Conservation (phyloP, 805 yeast genomes). For the Candida sakaeoensis region DNA sequence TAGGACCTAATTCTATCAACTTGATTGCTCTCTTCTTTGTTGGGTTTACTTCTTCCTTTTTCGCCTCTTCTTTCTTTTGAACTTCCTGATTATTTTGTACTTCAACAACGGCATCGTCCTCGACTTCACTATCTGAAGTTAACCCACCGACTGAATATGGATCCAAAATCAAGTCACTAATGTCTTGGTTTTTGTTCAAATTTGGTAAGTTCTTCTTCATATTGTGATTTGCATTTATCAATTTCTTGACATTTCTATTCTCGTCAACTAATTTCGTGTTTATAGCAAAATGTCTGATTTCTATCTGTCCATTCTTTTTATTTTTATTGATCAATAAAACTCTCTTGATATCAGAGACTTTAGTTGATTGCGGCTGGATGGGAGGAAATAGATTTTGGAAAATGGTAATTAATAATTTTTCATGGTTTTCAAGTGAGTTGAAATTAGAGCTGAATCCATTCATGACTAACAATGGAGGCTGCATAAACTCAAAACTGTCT, state of each 20-base stretch:
- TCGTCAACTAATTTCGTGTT: conserved; percentile 82
- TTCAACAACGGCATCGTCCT: conserved; percentile 82
- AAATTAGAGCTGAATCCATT: conserved; percentile 78
- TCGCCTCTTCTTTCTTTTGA: conserved; percentile 16
- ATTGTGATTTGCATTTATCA: conserved; percentile 59
- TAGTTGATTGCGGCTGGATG: conserved; percentile 78
- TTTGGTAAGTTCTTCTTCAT: conserved; percentile 67
- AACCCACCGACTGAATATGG: conserved; percentile 76
- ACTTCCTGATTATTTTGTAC: conserved; percentile 29
- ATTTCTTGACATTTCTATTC: conserved; percentile 65
- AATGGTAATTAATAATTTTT: conserved; percentile 79
- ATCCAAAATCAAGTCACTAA: conserved; percentile 79
- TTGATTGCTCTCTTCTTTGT: conserved; percentile 79
- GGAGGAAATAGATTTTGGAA: conserved; percentile 97
- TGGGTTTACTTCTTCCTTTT: conserved; percentile 14
- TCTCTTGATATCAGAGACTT: conserved; percentile 70
- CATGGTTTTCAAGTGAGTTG: conserved; percentile 60
- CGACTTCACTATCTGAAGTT: conserved; percentile 91
- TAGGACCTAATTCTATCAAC: conserved; percentile 89
- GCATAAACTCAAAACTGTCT: conserved; percentile 57
- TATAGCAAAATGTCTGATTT: conserved; percentile 85
- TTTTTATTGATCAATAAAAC: conserved; percentile 81
- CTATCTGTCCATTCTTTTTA: conserved; percentile 66
- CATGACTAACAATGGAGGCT: conserved; percentile 88
- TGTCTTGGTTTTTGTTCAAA: conserved; percentile 62